Conservation (phyloP, 2,329 filamentous ascomycete species). For the Colletotrichum sp. region DNA sequence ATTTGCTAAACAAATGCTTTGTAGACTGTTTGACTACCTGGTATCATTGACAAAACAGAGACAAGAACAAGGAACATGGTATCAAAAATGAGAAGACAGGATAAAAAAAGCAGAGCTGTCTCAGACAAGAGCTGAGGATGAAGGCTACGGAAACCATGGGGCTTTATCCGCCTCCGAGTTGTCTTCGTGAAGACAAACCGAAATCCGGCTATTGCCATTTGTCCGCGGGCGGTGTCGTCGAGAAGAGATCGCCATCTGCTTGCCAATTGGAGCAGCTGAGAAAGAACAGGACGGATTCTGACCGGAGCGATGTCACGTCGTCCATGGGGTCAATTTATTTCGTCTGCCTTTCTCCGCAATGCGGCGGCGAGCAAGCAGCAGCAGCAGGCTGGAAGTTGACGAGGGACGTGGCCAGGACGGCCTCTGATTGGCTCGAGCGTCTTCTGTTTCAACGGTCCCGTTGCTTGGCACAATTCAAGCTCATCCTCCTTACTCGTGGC, state of each 20-base stretch:
- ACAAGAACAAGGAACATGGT: neutral
- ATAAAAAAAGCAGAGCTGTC: neutral
- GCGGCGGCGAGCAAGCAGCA: neutral
- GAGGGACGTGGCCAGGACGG: neutral
- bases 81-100: neutral
- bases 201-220: neutral
- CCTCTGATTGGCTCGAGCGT: neutral
- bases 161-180: neutral
- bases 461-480: slow-evolving; percentile 12
- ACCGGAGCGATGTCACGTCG: slow-evolving; percentile 10
- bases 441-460: neutral
- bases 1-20: neutral
- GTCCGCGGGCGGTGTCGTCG: neutral
- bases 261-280: neutral
- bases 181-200: neutral
- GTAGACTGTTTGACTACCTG: neutral
- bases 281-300: neutral
- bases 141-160: neutral
- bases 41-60: neutral
- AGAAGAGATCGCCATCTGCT: neutral
- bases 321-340: neutral
- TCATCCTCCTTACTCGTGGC: slow-evolving; percentile 2
- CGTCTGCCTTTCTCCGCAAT: neutral
- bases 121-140: neutral
- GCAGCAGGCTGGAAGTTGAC: neutral